Percentiles rank a stretch among this genome's conserved stretches.
These are phyloP conservation scores for Borealophlyctis nickersoniae DNA, from an alignment of 192 early-diverging fungal species.

Conservation along the genomic window DNA sequence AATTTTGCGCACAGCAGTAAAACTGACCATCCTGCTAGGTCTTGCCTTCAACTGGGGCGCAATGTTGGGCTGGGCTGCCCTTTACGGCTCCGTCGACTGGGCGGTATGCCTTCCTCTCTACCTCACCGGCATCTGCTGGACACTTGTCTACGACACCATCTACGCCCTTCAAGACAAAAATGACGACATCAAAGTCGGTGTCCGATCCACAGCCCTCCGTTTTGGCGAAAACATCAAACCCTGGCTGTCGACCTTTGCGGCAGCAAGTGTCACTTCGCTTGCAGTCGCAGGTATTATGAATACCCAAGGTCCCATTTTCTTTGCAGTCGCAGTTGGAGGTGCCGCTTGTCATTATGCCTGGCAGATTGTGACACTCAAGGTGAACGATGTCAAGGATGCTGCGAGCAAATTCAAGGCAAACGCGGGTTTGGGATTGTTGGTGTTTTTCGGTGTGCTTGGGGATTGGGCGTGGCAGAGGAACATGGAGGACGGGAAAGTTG, in stretches of 20 bases:
- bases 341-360: conserved; percentile 75
- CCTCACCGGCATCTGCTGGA: conserved; percentile 84
- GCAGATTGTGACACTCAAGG: conserved; percentile 71
- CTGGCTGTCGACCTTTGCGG: conserved; percentile 71
- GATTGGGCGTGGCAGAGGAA: conserved; percentile 39
- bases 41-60: conserved; percentile 95
- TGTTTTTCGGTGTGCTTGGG: conserved; percentile 67
- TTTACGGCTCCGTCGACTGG: conserved; percentile 62
- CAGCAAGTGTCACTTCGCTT: conserved; percentile 61
- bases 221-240: conserved; percentile 73
- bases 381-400: conserved; percentile 24
- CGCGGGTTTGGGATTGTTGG: conserved; percentile 72
- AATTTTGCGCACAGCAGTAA: not conserved
- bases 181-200: conserved; percentile 80
- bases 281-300: conserved; percentile 78
- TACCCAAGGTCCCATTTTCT: conserved; percentile 71
- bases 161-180: conserved; percentile 96
- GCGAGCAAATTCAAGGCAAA: conserved; percentile 70
- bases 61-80: conserved; percentile 81
- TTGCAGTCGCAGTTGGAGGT: conserved; percentile 65
- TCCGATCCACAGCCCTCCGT: conserved; percentile 86
- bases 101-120: conserved; percentile 78
- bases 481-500: not conserved
- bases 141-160: conserved; percentile 93
- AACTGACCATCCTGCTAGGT: conserved; percentile 27